Percentiles rank a stretch among this genome's conserved stretches.
Evolutionary conservation across 2,329 filamentous ascomycete genomes (phyloP).

Genomic region (Colletotrichum musae): DNA sequence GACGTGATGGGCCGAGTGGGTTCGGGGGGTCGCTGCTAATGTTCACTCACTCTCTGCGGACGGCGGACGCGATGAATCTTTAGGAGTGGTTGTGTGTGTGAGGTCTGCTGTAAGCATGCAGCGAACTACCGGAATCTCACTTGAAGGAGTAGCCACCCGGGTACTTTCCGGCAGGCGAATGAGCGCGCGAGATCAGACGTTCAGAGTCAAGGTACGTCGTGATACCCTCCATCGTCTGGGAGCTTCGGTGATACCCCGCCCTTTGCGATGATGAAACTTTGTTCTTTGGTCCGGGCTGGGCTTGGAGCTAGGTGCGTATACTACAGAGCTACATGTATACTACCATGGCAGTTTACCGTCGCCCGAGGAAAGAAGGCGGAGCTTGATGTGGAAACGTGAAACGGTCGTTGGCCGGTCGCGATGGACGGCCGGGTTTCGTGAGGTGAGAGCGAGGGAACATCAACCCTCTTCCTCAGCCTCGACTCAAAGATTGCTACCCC

Average conservation of each 20-base stretch:
- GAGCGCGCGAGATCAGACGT: background rate
- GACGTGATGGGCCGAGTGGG: background rate
- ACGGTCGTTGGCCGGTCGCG: constrained; percentile 7
- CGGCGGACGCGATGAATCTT: background rate
- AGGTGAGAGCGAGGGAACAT: constrained; percentile 12
- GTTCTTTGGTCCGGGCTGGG: background rate
- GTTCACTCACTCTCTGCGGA: too few relatives aligned
- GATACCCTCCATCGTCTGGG: constrained; percentile 8
- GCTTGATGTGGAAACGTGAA: background rate
- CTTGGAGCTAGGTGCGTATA: constrained; percentile 1
- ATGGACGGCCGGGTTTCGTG: constrained; percentile 9
- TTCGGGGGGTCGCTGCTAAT: too few relatives aligned
- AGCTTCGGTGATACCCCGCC: constrained; percentile 2
- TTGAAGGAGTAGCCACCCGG: constrained; percentile 1
- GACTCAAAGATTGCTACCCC: too few relatives aligned
- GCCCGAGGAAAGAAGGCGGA: too few relatives aligned
- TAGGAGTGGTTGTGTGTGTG: background rate
- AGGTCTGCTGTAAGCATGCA: background rate
- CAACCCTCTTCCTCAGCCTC: background rate
- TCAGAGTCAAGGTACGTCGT: constrained; percentile 5
- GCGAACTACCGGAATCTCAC: constrained; percentile 4
- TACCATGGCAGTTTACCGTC: too few relatives aligned
- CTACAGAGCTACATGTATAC: too few relatives aligned
- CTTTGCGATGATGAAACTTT: background rate
- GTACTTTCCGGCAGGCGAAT: background rate